phyloP scores from a whole-genome alignment of 129 eudicot genomes.

The Tagetes erecta region DNA sequence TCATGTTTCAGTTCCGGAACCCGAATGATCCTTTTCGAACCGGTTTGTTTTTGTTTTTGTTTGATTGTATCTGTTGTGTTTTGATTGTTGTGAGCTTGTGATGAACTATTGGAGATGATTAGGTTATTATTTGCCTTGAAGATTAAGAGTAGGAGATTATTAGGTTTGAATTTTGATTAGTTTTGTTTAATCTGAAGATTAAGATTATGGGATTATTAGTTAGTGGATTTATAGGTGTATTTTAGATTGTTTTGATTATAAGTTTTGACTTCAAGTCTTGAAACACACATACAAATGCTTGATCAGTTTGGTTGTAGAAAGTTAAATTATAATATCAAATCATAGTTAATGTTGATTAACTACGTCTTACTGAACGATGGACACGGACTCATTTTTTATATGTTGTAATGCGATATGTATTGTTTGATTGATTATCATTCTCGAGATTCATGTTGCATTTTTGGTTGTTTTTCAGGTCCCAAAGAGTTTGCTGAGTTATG shows the following conservation, averaged over 20 bases:
- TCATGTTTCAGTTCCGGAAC: conserved; percentile 65
- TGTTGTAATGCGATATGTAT: neutral
- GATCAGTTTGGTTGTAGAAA: conserved; percentile 7
- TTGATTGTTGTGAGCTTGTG: neutral
- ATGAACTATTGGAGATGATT: neutral
- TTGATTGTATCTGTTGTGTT: neutral
- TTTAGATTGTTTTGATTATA: neutral
- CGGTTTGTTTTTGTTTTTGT: conserved; percentile 36
- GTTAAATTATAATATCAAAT: neutral
- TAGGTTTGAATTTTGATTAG: conserved; percentile 4
- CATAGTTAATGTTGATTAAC: neutral
- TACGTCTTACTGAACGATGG: neutral
- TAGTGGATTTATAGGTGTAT: neutral
- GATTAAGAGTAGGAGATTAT: neutral
- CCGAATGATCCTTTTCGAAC: conserved; percentile 39
- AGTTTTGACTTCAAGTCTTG: neutral
- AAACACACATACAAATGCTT: neutral
- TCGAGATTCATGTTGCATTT: neutral
- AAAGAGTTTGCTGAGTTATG: conserved; percentile 71
- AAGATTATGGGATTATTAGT: no score
- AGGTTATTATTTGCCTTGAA: neutral
- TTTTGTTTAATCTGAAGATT: neutral
- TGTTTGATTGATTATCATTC: conserved; percentile 17
- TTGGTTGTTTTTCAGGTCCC: conserved; percentile 50
- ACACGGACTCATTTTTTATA: conserved; percentile 8